A percentile compares a stretch with the other conserved stretches of the same genome.
These are phyloP conservation scores for Mycosphaerella sp. DNA, from an alignment of 2,329 filamentous ascomycete species.

Conservation along the genomic window DNA sequence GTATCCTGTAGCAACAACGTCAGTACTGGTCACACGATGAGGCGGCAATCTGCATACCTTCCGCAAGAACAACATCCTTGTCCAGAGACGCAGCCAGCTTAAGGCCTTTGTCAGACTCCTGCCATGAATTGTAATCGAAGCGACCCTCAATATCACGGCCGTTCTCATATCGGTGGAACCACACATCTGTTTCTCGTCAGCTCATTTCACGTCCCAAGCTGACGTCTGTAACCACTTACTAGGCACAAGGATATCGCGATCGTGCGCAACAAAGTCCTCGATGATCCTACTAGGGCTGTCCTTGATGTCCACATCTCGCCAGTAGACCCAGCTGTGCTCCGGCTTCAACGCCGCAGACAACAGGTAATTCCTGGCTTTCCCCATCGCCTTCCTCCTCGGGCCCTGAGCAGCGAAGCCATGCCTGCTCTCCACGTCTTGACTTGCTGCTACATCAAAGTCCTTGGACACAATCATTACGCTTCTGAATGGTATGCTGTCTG, in stretches of 20 bases:
- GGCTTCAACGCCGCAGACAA: constrained; percentile 77
- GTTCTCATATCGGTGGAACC: constrained; percentile 84
- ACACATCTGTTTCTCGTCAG: constrained; percentile 62
- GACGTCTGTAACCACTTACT: constrained; percentile 55
- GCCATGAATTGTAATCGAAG: constrained; percentile 99
- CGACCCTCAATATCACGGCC: constrained; percentile 84
- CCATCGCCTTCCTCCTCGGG: constrained; percentile 84
- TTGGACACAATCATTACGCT: constrained; percentile 84
- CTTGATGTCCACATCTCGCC: constrained; percentile 94
- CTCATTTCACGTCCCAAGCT: not conserved
- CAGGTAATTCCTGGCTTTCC: constrained; percentile 84
- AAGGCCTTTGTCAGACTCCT: constrained; percentile 80
- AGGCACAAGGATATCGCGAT: constrained; percentile 86
- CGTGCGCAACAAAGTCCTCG: constrained; percentile 91
- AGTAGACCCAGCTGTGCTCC: constrained; percentile 98
- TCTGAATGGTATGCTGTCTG: constrained; percentile 74
- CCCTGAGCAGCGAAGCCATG: constrained; percentile 85
- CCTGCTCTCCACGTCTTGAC: constrained; percentile 73
- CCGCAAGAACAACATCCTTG: constrained; percentile 78
- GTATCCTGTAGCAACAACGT: constrained; percentile 56
- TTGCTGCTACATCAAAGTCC: constrained; percentile 71
- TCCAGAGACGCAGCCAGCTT: constrained; percentile 66
- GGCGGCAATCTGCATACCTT: constrained; percentile 52
- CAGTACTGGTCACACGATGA: not conserved
- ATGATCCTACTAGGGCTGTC: constrained; percentile 83